Conservation (phyloP, 805 yeast genomes). For the Candida ponderosae region DNA sequence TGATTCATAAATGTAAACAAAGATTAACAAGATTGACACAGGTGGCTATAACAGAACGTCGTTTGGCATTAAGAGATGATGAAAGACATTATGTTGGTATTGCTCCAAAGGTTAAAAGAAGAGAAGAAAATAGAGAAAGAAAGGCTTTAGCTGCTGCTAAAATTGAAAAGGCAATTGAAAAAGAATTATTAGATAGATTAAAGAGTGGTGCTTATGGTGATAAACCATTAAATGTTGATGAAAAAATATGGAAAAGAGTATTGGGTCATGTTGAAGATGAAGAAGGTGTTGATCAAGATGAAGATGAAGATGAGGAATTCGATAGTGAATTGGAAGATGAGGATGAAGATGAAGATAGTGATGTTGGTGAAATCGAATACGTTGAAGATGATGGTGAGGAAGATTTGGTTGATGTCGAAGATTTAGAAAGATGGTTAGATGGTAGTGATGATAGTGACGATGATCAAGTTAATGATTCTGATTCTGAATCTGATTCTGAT, state of each 20-base stretch:
- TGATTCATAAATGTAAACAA: conserved; percentile 92
- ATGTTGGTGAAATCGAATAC: conserved; percentile 75
- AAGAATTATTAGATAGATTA: conserved; percentile 87
- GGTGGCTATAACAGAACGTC: conserved; percentile 90
- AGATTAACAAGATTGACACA: conserved; percentile 91
- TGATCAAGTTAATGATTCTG: conserved; percentile 15
- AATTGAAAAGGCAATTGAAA: conserved; percentile 93
- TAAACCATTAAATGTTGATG: conserved; percentile 94
- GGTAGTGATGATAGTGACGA: conserved; percentile 37
- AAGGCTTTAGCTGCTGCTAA: conserved; percentile 96
- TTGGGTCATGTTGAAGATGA: conserved; percentile 76
- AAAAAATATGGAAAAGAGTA: conserved; percentile 90
- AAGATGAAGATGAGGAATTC: conserved; percentile 40
- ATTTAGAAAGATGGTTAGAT: conserved; percentile 80
- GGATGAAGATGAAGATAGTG: conserved; percentile 42
- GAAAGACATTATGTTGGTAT: conserved; percentile 92
- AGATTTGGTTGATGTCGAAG: conserved; percentile 90
- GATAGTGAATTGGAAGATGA: conserved; percentile 42
- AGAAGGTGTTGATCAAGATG: conserved; percentile 39
- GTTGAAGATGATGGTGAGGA: conserved; percentile 88
- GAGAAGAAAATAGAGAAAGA: conserved; percentile 91
- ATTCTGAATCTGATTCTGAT: conserved; percentile 23
- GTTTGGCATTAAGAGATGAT: conserved; percentile 82
- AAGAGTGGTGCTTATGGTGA: conserved; percentile 99
- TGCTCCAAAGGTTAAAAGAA: conserved; percentile 88